Base-by-base conservation (phyloP, 2,329 filamentous ascomycete genomes). In the Blumeriella jaapii region DNA sequence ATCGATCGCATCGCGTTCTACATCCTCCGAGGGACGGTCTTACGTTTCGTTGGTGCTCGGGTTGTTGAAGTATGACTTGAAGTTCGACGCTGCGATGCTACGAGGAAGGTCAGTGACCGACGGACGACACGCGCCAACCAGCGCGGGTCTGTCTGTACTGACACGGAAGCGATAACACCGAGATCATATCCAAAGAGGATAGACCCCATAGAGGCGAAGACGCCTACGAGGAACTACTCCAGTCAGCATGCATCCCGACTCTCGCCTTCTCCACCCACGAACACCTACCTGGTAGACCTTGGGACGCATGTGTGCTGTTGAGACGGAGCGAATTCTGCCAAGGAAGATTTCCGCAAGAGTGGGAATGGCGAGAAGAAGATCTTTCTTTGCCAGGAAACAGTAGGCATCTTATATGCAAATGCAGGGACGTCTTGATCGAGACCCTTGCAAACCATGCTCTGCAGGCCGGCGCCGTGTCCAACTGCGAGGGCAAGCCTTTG, bases 121-220 rank as follows among this genome's bases (percentile, higher is more conserved):
- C n/a, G 29, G 6, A 11, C 45, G 32, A 8, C 16, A 48, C 44
- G n/a, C 36, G 37, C 9, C 44, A 32, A 13, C 25, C 4, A 12
- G 5, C 4, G 11, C 25, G 15, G 9, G 3, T 14, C 9, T 27
- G 17, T 5, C 16, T 27, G 5, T 14, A 36, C 34, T 29, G 29
- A 45, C 37, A 45, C 40, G 31, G 39, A 34, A 33, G 40, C 64
- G 37, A 69, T 67, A 25, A 68, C 64, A 48, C 67, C 67, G 8
- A 73, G 57, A 50, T 72, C 69, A 49, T 73, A 72, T 31, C 69
- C 69, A 47, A 59, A 74, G 19, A 69, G 61, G 30, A 71, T 59
- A 4, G 67, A 71, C 27, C 69, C 69, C 26, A 72, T 57, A 14
- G 69, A 71, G 45, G 68, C 69, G 50, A 73, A 72, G 6, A 58